Evolutionary conservation across 2,329 filamentous ascomycete genomes (phyloP).

Genomic region (Sclerotinia trifoliorum): DNA sequence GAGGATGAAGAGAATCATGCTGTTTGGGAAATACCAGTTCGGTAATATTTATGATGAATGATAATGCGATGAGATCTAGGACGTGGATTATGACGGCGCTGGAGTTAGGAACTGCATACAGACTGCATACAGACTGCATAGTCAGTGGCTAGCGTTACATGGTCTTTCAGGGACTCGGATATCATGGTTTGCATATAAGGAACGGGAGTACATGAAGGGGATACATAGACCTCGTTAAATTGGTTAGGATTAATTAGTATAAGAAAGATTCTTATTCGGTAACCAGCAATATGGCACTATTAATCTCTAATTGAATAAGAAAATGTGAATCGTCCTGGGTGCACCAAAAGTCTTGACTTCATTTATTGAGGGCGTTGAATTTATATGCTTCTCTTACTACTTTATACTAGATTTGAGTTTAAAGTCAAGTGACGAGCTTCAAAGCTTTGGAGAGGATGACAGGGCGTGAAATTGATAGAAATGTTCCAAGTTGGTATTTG

Average conservation of each 20-base stretch:
- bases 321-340: neutral
- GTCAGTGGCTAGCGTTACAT: neutral
- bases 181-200: neutral
- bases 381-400: too few relatives aligned
- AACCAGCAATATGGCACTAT: neutral
- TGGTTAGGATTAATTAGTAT: neutral
- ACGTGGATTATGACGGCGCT: neutral
- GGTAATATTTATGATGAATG: constrained; percentile 26
- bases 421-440: too few relatives aligned
- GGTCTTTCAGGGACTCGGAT: neutral
- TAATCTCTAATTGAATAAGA: neutral
- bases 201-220: neutral
- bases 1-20: constrained; percentile 48
- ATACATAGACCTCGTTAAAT: too few relatives aligned
- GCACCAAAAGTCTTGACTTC: neutral
- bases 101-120: neutral
- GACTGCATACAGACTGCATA: neutral
- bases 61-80: neutral
- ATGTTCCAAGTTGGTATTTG: too few relatives aligned
- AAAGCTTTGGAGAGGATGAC: too few relatives aligned
- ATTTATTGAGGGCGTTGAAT: too few relatives aligned
- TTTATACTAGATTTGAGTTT: too few relatives aligned
- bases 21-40: constrained; percentile 44
- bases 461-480: too few relatives aligned
- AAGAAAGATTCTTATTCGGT: neutral